A percentile compares a stretch with the other conserved stretches of the same genome.
phyloP scores from a whole-genome alignment of 305 asterid genomes.

The Fraxinus ornus region DNA sequence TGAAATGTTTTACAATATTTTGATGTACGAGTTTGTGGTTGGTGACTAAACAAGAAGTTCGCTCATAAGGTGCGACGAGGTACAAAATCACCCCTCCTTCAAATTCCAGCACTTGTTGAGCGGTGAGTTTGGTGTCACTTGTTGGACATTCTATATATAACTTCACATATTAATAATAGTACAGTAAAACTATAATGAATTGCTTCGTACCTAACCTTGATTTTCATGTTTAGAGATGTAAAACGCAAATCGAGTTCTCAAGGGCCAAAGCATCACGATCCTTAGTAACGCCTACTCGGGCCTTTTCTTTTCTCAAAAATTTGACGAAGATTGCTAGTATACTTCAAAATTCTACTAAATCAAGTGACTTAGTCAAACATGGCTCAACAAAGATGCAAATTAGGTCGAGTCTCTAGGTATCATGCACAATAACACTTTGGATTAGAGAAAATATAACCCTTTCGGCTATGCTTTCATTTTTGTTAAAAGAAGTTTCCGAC shows the following conservation, averaged over 20 bases:
- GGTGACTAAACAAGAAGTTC: conserved; percentile 8
- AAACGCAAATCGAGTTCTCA: no score
- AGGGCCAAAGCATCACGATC: no score
- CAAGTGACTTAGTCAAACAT: background rate
- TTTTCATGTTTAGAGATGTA: background rate
- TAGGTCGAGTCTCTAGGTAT: background rate
- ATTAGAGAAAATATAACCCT: no score
- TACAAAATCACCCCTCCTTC: conserved; percentile 26
- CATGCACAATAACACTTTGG: no score
- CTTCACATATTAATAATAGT: background rate
- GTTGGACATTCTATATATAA: conserved; percentile 8
- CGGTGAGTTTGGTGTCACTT: conserved; percentile 25
- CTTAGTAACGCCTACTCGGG: no score
- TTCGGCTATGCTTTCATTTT: no score
- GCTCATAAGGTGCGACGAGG: background rate
- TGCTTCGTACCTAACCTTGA: background rate
- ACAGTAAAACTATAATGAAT: background rate
- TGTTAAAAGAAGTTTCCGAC: no score
- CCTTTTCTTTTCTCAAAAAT: no score
- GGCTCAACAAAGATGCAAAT: background rate
- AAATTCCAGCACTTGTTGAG: conserved; percentile 12
- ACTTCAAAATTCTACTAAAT: no score
- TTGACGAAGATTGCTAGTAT: no score
- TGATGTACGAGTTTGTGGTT: background rate
- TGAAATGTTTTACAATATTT: background rate